phyloP scores from a whole-genome alignment of 345 rosid species.

The Durio zibethinus region DNA sequence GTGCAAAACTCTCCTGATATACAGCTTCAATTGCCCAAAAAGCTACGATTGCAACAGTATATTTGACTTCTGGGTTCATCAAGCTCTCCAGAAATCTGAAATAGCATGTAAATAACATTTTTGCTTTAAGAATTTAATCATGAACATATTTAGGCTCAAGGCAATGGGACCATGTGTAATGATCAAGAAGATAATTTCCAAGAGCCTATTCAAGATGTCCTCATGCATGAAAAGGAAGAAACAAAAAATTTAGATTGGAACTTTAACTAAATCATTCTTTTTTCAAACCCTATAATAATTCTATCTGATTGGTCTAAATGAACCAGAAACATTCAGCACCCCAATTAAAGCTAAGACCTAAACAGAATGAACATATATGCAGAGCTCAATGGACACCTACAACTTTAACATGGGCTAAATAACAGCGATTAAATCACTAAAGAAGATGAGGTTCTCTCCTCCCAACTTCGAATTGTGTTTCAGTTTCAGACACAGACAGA shows the following conservation, averaged over 20 bases:
- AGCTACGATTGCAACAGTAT: conserved; percentile 49
- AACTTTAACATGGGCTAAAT: too few species aligned
- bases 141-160: not conserved
- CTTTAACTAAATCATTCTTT: not conserved
- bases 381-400: not conserved
- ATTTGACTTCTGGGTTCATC: conserved; percentile 52
- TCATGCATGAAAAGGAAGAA: not conserved
- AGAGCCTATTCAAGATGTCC: not conserved
- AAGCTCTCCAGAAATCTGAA: conserved; percentile 61
- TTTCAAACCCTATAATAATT: not conserved
- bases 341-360: not conserved
- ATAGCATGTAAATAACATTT: not conserved
- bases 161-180: not conserved
- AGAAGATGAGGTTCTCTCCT: not conserved
- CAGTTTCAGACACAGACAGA: not conserved
- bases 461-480: not conserved
- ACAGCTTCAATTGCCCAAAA: conserved; percentile 81
- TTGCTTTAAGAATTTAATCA: not conserved
- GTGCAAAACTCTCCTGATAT: conserved; percentile 77
- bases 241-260: not conserved
- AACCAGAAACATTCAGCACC: not conserved
- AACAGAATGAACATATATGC: not conserved
- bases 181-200: not conserved
- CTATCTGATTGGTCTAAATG: not conserved
- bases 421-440: too few species aligned